Evolutionary conservation across 306 rosid species (phyloP), one percentile per base, ranked within the genome.

Genomic region (Cucurbita argyrosperma): DNA sequence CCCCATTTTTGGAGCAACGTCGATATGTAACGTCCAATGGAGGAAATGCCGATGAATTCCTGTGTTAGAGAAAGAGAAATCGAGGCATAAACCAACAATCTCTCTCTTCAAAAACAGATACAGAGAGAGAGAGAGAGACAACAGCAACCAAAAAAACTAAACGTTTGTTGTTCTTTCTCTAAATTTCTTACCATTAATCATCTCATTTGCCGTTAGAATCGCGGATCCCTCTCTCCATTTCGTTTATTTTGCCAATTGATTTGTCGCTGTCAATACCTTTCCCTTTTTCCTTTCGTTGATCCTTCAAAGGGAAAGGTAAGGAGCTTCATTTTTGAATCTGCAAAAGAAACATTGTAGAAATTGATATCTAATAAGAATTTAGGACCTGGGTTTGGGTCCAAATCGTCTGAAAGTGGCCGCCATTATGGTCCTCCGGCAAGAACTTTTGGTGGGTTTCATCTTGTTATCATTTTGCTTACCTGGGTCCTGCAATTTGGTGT

Each of bases 401-500:
- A 30, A 30, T 30, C 35, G 35, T 30, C 35, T 30, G 35, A 30
- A 30, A 30, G 35, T 30, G 35, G 35, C 35, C 15, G 59, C 51
- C 30, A 35, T 35, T 12, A 70, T 70, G 74, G 45, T 50, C 35
- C 60, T 26, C 8, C 9, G 46, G 59, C 45, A 10, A 15, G 15
- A 35, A 3, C 1, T 37, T 70, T 49, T 51, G 12, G 15, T 40
- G 18, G 60, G 21, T 18, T n/a, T 64, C 7, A 14, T 70, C 21
- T 47, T 70, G 21, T 26, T 30, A 12, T 50, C 74, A 4, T 70
- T 70, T 35, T 70, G 30, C 16, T 35, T 35, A 8, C 15, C 72
- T 69, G 88, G 74, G 18, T 69, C 76, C 71, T 90, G 80, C 10
- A 87, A 95, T 77, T 65, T 89, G 64, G 89, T 82, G 14, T 79